These are phyloP conservation scores for Candida golubevii DNA, from an alignment of 805 yeast genomes.

Conservation along the genomic window DNA sequence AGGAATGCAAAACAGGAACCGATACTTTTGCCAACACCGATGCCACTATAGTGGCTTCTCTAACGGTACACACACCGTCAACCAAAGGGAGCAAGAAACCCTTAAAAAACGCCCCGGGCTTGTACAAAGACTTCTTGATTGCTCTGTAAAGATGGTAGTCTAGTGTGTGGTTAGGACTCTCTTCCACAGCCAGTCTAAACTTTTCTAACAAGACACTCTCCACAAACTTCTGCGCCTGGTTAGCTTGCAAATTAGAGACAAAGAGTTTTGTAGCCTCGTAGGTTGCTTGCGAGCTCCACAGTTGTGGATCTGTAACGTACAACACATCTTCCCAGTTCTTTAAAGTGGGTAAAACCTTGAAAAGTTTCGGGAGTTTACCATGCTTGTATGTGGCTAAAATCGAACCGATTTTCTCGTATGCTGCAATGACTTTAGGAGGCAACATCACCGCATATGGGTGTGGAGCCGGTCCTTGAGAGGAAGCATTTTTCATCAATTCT, in stretches of 20 bases:
- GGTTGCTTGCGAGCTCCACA: constrained; percentile 93
- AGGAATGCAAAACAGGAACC: constrained; percentile 91
- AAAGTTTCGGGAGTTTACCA: constrained; percentile 94
- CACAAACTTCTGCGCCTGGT: constrained; percentile 84
- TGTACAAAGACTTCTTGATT: constrained; percentile 86
- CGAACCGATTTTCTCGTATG: constrained; percentile 87
- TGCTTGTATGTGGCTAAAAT: constrained; percentile 85
- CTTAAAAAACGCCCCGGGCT: constrained; percentile 96
- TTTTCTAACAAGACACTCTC: constrained; percentile 63
- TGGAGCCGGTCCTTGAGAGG: constrained; percentile 8
- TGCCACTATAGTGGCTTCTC: constrained; percentile 94
- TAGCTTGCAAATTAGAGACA: constrained; percentile 83
- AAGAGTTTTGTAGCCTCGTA: constrained; percentile 94
- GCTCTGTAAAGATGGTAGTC: constrained; percentile 93
- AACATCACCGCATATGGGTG: constrained; percentile 67
- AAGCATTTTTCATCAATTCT: constrained; percentile 32
- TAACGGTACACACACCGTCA: constrained; percentile 80
- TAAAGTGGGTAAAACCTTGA: constrained; percentile 89
- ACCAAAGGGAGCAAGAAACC: constrained; percentile 92
- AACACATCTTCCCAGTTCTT: constrained; percentile 94
- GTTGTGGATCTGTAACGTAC: constrained; percentile 86
- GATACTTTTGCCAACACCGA: constrained; percentile 86
- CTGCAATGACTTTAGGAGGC: constrained; percentile 95
- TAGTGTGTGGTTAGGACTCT: constrained; percentile 68
- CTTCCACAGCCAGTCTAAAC: constrained; percentile 67